Percentiles rank a stretch among this genome's conserved stretches.
These are phyloP conservation scores for Colletotrichum sp. DNA, from an alignment of 2,329 filamentous ascomycete genomes.

Conservation along the genomic window DNA sequence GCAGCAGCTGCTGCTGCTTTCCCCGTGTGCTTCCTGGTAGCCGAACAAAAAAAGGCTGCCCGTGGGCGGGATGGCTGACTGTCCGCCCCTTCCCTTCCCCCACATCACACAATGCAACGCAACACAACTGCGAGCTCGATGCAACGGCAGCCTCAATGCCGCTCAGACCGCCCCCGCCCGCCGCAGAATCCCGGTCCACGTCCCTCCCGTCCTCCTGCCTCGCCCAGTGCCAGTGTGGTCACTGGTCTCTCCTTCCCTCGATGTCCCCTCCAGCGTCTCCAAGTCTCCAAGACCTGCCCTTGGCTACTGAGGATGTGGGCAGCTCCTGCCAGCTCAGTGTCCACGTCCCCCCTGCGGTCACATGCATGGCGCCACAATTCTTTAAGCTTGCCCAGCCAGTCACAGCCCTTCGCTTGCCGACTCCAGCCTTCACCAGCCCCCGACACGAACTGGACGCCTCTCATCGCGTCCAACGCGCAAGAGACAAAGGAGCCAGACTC, in stretches of 20 bases:
- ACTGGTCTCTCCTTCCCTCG: neutral
- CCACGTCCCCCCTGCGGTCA: constrained; percentile 16
- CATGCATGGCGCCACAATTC: constrained; percentile 19
- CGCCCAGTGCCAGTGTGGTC: no score
- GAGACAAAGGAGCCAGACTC: constrained; percentile 5
- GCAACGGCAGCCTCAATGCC: neutral
- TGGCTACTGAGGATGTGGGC: neutral
- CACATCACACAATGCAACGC: neutral
- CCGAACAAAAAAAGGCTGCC: constrained; percentile 5
- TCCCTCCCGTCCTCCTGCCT: neutral
- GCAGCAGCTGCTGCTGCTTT: neutral
- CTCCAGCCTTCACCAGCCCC: constrained; percentile 17
- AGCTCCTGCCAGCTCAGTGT: neutral
- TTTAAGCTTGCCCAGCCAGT: constrained; percentile 1
- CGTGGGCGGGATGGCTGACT: neutral
- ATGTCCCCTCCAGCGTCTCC: neutral
- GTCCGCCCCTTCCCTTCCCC: neutral
- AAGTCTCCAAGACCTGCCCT: neutral
- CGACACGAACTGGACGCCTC: neutral
- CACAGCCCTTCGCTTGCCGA: neutral
- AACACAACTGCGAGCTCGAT: neutral
- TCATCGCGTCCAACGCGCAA: constrained; percentile 19
- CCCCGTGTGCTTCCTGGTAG: neutral
- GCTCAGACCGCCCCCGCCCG: constrained; percentile 10
- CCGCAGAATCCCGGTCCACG: neutral